Base-by-base conservation (phyloP, 495 filamentous ascomycete genomes). In the Annulohypoxylon maeteangense region DNA sequence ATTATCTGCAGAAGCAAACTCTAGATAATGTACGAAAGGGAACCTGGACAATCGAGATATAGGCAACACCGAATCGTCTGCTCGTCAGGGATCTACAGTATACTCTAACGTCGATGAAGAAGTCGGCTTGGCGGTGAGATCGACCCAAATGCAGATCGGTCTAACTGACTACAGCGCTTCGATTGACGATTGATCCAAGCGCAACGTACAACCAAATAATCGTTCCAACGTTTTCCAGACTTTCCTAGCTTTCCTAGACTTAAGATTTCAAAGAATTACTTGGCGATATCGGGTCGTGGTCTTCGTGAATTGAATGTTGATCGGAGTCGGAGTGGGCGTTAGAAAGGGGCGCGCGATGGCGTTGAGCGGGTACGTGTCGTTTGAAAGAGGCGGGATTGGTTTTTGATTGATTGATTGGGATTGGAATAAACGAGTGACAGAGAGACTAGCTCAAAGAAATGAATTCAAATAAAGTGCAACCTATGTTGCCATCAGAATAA, bases 401-500 rank as follows among this genome's bases (percentile, higher is more conserved):
- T 23, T 27, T 29, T 53, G 54, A 55, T 54, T 45, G 29, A 50
- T 62, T 40, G 59, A 40, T 64, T 63, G 68, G n/a, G n/a, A 50
- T 44, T 36, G 50, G 32, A 66, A 62, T 72, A 69, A 85, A 83
- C 82, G 83, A 85, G 81, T 80, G 83, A 81, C 80, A 75, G 71
- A 70, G 82, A 83, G 82, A 77, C 82, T 85, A 83, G 82, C 82
- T 85, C 82, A 74, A 78, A 76, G 66, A 79, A 83, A 81, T 67
- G 75, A 67, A 79, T 79, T 62, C 70, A 27, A 65, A 72, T 68
- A 72, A 29, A 48, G 67, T 72, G 65, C 64, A 74, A 62, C 71
- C 58, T 79, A 77, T 45, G 73, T 65, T 62, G 68, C 67, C 65
- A 74, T 78, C 68, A 69, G 67, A 78, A 72, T 34, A 69, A 74